Evolutionary conservation across 371 early-diverging fungal species (phyloP), one percentile per base, ranked within the genome.

Genomic region (Basidiobolus meristosporus): DNA sequence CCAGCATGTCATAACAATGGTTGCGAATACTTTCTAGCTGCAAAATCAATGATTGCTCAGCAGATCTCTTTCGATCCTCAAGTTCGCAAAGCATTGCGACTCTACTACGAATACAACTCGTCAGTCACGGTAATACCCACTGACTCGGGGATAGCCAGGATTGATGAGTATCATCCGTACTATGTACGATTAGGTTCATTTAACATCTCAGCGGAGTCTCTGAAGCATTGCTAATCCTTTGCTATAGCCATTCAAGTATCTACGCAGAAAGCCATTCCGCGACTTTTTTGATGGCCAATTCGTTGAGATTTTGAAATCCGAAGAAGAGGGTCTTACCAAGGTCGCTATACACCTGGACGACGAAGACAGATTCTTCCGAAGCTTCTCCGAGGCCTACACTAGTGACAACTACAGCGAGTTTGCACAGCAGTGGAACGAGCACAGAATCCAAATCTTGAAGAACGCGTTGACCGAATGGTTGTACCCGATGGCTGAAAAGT

Each of bases 181-280:
- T 64, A 74, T 20, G n/a, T n/a, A n/a, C n/a, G n/a, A n/a, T n/a
- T n/a, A n/a, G n/a, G n/a, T n/a, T n/a, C n/a, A n/a, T n/a, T n/a
- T n/a, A n/a, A n/a, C n/a, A n/a, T n/a, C n/a, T n/a, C n/a, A n/a
- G n/a, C n/a, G n/a, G n/a, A n/a, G n/a, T n/a, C n/a, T n/a, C n/a
- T n/a, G n/a, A n/a, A n/a, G n/a, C 17, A 7, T 1, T 22, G 31
- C 38, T 72, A 60, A n/a, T n/a, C n/a, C n/a, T n/a, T n/a, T n/a
- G n/a, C n/a, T n/a, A n/a, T n/a, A n/a, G n/a, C 73, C 77, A 1
- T 90, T 84, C 68, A 91, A 93, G 60, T 92, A 73, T 39, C 50
- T 95, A 42, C 52, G 53, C 7, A 67, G 73, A 18, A 92, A 92
- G 51, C 86, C 78, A 1, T 55, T 84, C 7, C 48, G 52, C 2